Conservation (phyloP, 768 basidiomycete species). For the Harrya chromipes region DNA sequence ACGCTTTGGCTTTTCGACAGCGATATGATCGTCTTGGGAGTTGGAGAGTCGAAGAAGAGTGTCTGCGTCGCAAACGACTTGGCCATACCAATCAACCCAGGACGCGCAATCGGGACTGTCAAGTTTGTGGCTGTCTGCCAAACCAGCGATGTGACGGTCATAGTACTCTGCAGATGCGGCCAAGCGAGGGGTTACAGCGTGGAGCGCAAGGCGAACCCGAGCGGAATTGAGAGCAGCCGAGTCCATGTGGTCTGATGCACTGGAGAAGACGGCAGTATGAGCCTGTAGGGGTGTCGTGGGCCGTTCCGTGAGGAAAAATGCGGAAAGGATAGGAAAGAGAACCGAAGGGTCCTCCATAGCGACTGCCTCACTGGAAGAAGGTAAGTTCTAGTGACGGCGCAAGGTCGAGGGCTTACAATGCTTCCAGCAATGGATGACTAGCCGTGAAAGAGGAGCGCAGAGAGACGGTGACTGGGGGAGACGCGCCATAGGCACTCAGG, state of each 20-base stretch:
- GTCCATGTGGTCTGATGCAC: constrained; percentile 44
- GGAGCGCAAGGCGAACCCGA: constrained; percentile 72
- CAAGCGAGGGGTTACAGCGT: constrained; percentile 75
- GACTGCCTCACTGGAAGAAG: constrained; percentile 69
- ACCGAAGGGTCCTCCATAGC: constrained; percentile 64
- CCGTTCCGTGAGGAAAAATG: constrained; percentile 52
- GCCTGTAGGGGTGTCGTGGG: constrained; percentile 43
- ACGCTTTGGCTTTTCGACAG: constrained; percentile 31
- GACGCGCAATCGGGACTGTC: constrained; percentile 46
- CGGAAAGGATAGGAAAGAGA: constrained; percentile 72
- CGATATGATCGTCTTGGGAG: constrained; percentile 40
- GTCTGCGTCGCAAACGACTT: constrained; percentile 65
- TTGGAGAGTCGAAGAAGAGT: constrained; percentile 52
- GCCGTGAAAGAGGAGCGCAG: constrained; percentile 28
- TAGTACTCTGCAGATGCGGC: constrained; percentile 84
- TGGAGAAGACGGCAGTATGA: constrained; percentile 39
- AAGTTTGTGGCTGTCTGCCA: constrained; percentile 26
- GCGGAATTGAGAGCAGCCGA: constrained; percentile 52
- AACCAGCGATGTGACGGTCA: constrained; percentile 32
- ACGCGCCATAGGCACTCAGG: constrained; percentile 19
- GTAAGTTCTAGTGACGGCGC: constrained; percentile 1
- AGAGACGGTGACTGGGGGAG: constrained; percentile 30
- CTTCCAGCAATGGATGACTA: constrained; percentile 29
- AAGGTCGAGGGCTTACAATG: constrained; percentile 23
- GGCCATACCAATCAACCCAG: constrained; percentile 86